These are phyloP conservation scores for Paspalum vaginatum DNA, from an alignment of 176 grass and related monocot genomes.

Conservation along the genomic window DNA sequence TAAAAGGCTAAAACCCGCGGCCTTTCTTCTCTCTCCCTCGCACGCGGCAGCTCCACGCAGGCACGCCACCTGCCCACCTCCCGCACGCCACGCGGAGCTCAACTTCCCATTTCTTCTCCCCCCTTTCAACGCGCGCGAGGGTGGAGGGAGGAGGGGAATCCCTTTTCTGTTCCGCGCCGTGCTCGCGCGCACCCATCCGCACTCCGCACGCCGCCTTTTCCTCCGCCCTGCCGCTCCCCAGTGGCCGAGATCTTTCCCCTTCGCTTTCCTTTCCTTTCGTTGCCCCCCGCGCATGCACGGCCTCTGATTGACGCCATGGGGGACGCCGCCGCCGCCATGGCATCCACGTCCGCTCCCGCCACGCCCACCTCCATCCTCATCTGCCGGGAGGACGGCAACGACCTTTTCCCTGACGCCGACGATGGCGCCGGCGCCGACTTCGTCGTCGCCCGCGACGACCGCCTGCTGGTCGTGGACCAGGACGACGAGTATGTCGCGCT, in stretches of 20 bases:
- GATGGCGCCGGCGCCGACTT: conserved; percentile 8
- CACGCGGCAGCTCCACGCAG: conserved; percentile 16
- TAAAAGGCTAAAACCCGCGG: background rate
- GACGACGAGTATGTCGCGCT: conserved; percentile 68
- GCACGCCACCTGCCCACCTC: background rate
- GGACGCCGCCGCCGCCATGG: conserved; percentile 36
- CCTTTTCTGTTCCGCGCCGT: conserved; percentile 22
- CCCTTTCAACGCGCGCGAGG: conserved; percentile 41
- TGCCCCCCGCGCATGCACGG: conserved; percentile 37
- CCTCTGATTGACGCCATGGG: conserved; percentile 41
- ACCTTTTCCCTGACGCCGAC: conserved; percentile 42
- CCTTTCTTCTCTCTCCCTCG: conserved; percentile 12
- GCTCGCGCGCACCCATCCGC: conserved; percentile 22
- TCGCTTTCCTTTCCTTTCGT: background rate
- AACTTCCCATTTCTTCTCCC: conserved; percentile 19
- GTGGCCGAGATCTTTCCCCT: conserved; percentile 22
- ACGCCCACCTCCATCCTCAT: conserved; percentile 67
- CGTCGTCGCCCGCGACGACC: conserved; percentile 25
- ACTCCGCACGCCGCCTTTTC: conserved; percentile 39
- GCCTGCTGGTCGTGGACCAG: conserved; percentile 39
- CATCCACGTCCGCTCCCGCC: conserved; percentile 30
- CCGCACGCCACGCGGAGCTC: conserved; percentile 27
- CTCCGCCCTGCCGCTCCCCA: background rate
- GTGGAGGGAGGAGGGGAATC: background rate
- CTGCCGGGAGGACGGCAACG: conserved; percentile 64